These are phyloP conservation scores for Agrocybe praecox DNA, from an alignment of 768 basidiomycete genomes.

Conservation along the genomic window DNA sequence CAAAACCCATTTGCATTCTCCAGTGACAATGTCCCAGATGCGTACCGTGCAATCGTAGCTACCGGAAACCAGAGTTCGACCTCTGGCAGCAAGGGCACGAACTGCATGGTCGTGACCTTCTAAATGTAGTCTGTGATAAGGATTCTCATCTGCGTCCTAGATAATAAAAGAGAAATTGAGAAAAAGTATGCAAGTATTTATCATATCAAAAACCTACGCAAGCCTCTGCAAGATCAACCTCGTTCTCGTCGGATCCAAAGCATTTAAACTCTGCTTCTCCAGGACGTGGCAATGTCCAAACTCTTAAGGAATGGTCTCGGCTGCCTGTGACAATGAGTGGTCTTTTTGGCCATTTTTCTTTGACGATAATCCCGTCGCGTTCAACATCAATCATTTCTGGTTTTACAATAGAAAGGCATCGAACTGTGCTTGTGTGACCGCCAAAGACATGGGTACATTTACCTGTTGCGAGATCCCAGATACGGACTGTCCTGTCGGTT, in stretches of 20 bases:
- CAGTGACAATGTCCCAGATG: slow-evolving; percentile 92
- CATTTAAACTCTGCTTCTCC: slow-evolving; percentile 78
- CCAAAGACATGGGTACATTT: slow-evolving; percentile 92
- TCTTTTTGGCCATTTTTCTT: slow-evolving; percentile 71
- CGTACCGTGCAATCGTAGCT: slow-evolving; percentile 96
- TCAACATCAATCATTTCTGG: slow-evolving; percentile 85
- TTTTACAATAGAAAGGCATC: slow-evolving; percentile 94
- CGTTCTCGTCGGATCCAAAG: slow-evolving; percentile 61
- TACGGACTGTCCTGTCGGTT: slow-evolving; percentile 90
- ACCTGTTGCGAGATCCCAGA: slow-evolving; percentile 84
- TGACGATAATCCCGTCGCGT: slow-evolving; percentile 60
- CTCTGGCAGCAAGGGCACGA: slow-evolving; percentile 88
- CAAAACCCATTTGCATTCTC: slow-evolving; percentile 77
- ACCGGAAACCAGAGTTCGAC: slow-evolving; percentile 88
- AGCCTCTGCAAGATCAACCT: slow-evolving; percentile 54
- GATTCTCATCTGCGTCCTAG: slow-evolving; percentile 69
- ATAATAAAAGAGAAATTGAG: slow-evolving; percentile 10
- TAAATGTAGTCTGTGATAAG: slow-evolving; percentile 84
- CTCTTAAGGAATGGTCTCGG: slow-evolving; percentile 66
- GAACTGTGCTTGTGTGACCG: slow-evolving; percentile 95
- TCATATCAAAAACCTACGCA: slow-evolving; percentile 28
- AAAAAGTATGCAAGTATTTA: background rate
- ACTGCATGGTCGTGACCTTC: slow-evolving; percentile 93
- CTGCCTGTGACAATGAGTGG: slow-evolving; percentile 78
- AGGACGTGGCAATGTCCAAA: slow-evolving; percentile 58